Conservation (phyloP, 2,329 filamentous ascomycete genomes). For the Xylariaceae sp. region DNA sequence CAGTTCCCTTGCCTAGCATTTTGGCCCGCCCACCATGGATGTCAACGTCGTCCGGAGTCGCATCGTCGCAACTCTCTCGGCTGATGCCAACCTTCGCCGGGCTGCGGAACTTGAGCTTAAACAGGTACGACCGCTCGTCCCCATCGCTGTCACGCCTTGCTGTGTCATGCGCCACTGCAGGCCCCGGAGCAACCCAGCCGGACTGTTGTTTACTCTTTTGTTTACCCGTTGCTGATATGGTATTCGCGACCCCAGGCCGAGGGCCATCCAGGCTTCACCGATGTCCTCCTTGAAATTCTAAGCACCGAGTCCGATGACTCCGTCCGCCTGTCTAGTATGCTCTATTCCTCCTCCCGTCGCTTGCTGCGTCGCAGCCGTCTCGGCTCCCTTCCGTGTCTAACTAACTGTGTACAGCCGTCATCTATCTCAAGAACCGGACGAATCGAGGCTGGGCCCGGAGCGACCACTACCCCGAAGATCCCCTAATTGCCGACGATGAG, state of each 20-base stretch:
- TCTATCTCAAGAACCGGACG: conserved; percentile 97
- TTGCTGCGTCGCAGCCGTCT: conserved; percentile 1
- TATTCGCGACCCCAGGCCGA: conserved; percentile 61
- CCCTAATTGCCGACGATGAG: conserved; percentile 79
- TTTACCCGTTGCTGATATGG: conserved; percentile 22
- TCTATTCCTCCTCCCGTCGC: conserved; percentile 10
- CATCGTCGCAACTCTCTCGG: conserved; percentile 69
- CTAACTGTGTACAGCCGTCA: conserved; percentile 60
- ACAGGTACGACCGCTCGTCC: conserved; percentile 50
- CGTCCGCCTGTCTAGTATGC: conserved; percentile 82
- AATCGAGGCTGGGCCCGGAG: conserved; percentile 81
- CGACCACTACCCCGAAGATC: conserved; percentile 68
- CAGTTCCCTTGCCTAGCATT: not conserved
- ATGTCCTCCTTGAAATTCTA: conserved; percentile 84
- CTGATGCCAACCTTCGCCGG: conserved; percentile 68
- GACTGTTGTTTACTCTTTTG: conserved; percentile 11
- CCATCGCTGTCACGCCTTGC: conserved; percentile 7
- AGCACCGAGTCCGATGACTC: conserved; percentile 80
- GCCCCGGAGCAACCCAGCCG: conserved; percentile 2
- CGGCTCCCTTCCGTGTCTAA: conserved; percentile 14
- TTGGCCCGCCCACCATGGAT: conserved; percentile 55
- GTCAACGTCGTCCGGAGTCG: conserved; percentile 67
- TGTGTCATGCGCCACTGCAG: conserved; percentile 22
- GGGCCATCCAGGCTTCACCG: conserved; percentile 81
- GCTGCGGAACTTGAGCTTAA: conserved; percentile 77